These are phyloP conservation scores for Pestalotiopsis sp. DNA, from an alignment of 2,329 filamentous ascomycete species.

Conservation along the genomic window DNA sequence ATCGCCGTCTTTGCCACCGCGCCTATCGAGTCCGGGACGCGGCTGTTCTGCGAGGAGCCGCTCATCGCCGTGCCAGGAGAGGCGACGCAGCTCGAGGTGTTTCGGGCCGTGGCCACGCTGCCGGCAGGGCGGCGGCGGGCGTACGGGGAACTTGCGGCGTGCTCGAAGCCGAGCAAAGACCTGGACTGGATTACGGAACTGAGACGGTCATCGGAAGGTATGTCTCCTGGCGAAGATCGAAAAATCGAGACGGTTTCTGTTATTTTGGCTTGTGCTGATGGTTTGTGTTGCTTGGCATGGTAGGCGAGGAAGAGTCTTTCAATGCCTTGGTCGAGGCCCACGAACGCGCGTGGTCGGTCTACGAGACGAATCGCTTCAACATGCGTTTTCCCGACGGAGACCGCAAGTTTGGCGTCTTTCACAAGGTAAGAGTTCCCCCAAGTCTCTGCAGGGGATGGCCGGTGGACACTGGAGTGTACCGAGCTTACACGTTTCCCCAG, in stretches of 20 bases:
- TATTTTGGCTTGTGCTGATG: background rate
- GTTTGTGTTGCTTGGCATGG: no score
- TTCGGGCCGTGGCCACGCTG: background rate
- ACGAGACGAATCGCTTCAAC: constrained; percentile 10
- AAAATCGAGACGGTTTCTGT: background rate
- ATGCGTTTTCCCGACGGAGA: background rate
- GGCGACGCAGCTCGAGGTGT: background rate
- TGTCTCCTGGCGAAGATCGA: background rate
- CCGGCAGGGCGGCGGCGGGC: background rate
- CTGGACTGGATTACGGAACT: constrained; percentile 6
- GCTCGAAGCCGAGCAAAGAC: constrained; percentile 7
- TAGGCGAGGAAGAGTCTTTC: constrained; percentile 1
- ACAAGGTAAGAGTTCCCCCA: background rate
- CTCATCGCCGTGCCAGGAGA: background rate
- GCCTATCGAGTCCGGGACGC: background rate
- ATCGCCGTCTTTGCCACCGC: constrained; percentile 1
- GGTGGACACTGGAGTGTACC: background rate
- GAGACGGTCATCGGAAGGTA: background rate
- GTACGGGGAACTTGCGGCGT: constrained; percentile 4
- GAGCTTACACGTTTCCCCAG: background rate
- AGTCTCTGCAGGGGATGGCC: no score
- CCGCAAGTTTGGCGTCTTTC: constrained; percentile 6
- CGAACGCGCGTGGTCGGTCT: constrained; percentile 10
- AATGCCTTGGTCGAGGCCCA: constrained; percentile 9
- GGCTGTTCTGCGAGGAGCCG: constrained; percentile 5